These are phyloP conservation scores for Penicillium arizonense DNA, from an alignment of 495 filamentous ascomycete species.

Conservation along the genomic window DNA sequence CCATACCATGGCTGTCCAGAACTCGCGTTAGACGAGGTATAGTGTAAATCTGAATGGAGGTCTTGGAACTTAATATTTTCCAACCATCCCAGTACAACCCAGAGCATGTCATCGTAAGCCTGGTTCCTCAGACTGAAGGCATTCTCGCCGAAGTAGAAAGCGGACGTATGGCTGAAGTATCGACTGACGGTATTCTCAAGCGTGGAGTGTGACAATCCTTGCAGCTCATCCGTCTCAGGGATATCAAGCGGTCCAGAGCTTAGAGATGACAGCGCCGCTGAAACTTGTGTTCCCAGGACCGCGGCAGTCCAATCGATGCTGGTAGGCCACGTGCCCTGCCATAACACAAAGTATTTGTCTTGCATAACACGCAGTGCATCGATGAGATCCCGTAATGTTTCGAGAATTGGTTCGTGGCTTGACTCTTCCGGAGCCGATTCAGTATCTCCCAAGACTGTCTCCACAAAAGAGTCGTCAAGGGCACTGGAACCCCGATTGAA, in stretches of 20 bases:
- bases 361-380: conserved; percentile 74
- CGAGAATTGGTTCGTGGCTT: conserved; percentile 13
- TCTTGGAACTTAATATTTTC: conserved; percentile 76
- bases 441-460: conserved; percentile 12
- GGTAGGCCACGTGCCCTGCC: conserved; percentile 79
- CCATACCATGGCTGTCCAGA: conserved; percentile 62
- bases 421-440: conserved; percentile 1
- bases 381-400: conserved; percentile 46
- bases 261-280: conserved; percentile 64
- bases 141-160: conserved; percentile 87
- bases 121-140: conserved; percentile 70
- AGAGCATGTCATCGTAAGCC: conserved; percentile 95
- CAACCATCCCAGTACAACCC: conserved; percentile 93
- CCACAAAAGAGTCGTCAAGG: neutral
- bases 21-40: conserved; percentile 16
- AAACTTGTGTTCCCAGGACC: conserved; percentile 78
- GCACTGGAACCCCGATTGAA: neutral
- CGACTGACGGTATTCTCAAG: conserved; percentile 74
- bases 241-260: conserved; percentile 39
- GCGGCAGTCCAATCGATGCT: conserved; percentile 95
- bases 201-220: conserved; percentile 36
- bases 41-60: conserved; percentile 64
- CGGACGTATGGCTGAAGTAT: conserved; percentile 74
- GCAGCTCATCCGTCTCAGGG: conserved; percentile 9
- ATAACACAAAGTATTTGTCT: conserved; percentile 68